Conservation (phyloP, 164 flowering plant species). For the Stephania cephalantha region DNA sequence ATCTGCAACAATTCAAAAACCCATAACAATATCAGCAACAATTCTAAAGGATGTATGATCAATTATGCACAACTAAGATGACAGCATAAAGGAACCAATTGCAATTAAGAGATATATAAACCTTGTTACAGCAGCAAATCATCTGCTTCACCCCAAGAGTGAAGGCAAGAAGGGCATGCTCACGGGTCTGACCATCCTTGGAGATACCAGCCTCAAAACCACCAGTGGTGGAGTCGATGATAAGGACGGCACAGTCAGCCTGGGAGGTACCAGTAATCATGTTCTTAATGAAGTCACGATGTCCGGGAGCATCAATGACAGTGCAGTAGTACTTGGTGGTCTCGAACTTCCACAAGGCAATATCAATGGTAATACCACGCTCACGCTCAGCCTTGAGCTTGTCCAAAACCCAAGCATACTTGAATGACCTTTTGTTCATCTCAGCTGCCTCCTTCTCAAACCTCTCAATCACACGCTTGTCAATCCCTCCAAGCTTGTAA, state of each 20-base stretch:
- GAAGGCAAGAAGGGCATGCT: conserved; percentile 25
- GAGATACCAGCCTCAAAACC: conserved; percentile 28
- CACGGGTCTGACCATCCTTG: conserved; percentile 30
- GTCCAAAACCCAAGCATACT: conserved; percentile 46
- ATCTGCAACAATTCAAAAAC: conserved; percentile 22
- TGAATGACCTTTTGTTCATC: conserved; percentile 28
- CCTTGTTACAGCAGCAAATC: conserved; percentile 21
- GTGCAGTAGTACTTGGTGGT: conserved; percentile 26
- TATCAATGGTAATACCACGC: conserved; percentile 27
- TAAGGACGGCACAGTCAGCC: conserved; percentile 27
- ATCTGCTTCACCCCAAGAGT: conserved; percentile 24
- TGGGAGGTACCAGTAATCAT: conserved; percentile 28
- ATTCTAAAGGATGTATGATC: neutral
- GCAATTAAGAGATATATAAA: neutral
- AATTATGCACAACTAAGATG: neutral
- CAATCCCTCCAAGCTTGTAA: conserved; percentile 39
- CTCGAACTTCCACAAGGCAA: conserved; percentile 26
- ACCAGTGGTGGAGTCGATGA: conserved; percentile 27
- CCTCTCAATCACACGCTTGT: conserved; percentile 29
- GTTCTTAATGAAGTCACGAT: conserved; percentile 26
- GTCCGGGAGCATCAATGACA: conserved; percentile 28
- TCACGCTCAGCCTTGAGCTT: conserved; percentile 30
- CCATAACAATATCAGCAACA: neutral
- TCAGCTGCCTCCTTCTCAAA: conserved; percentile 28
- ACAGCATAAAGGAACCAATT: neutral